Base-by-base conservation (phyloP, 169 alveolate species). In the Babesia ovis region DNA sequence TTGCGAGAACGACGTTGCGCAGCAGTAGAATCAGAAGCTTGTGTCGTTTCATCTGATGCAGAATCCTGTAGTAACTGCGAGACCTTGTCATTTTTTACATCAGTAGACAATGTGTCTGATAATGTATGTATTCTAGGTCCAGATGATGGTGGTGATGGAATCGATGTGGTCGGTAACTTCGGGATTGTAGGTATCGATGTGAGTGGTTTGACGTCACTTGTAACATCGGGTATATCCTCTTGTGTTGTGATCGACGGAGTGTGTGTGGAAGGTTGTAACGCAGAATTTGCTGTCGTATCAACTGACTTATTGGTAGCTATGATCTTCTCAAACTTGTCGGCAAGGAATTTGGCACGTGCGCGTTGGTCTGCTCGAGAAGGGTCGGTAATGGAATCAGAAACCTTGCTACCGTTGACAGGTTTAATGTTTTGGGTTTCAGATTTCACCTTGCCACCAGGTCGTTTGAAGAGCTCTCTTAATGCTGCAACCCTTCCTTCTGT, bases 291-390 rank as follows among this genome's bases (percentile, higher is more conserved):
- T 27, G 53, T 11, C 31, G 54, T 6, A 11, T 64, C 61, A 9
- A 27, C 61, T 3, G 34, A 3, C 22, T 46, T 43, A 29, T 61
- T 27, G 37, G 62, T 61, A 3, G 59, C 74, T 1, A 64, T 0
- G 6, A 45, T 45, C 51, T 64, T 50, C 37, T 64, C 74, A 31
- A 43, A 64, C 22, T 64, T 64, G 46, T 45, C 59, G 4, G 74
- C 74, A 1, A 64, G 62, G 42, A 64, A 32, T 42, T n/a, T 32
- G 32, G 74, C 61, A 32, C 74, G 74, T 34, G 51, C 51, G 9
- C 29, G 59, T 29, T 23, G 70, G 39, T 31, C 37, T 0, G 51
- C 61, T 3, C 37, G 42, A 12, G 74, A 11, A 8, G 11, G 53
- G 32, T 5, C 50, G 32, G 50, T 4, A 14, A 23, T 18, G 18